Percentiles rank a stretch among this genome's conserved stretches.
Evolutionary conservation across 495 filamentous ascomycete genomes (phyloP).

Genomic region (Annulohypoxylon nitens): DNA sequence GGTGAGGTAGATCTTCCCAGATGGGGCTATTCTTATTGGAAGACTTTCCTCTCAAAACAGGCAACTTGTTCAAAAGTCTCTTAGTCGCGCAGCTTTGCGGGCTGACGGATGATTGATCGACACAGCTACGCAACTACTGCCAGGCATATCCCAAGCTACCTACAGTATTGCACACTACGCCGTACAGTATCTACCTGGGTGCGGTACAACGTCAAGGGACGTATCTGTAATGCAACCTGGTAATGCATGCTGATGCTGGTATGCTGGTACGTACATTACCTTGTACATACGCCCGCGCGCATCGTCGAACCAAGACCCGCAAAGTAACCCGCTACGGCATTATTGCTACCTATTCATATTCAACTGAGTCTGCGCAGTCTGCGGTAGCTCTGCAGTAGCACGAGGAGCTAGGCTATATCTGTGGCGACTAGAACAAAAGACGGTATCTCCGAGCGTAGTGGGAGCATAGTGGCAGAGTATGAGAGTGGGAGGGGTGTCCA

Average conservation of each 20-base stretch:
- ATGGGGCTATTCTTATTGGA: conserved; percentile 29
- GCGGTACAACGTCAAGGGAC: conserved; percentile 41
- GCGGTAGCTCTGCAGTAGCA: conserved; percentile 33
- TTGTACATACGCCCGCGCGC: conserved; percentile 6
- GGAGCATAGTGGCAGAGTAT: background rate
- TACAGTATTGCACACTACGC: background rate
- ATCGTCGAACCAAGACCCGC: conserved; percentile 24
- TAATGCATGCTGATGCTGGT: conserved; percentile 13
- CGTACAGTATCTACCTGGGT: conserved; percentile 3
- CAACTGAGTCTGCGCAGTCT: background rate
- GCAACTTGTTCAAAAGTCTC: conserved; percentile 13
- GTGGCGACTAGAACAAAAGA: conserved; percentile 36
- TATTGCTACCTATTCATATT: conserved; percentile 30
- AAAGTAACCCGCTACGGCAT: conserved; percentile 9
- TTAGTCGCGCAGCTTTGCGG: conserved; percentile 23
- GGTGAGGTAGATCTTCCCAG: conserved; percentile 32
- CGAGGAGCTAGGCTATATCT: conserved; percentile 30
- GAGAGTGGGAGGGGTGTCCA: conserved; percentile 19
- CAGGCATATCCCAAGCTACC: conserved; percentile 7
- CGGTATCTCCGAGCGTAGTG: conserved; percentile 42
- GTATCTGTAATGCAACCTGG: conserved; percentile 20
- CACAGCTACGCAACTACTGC: conserved; percentile 22
- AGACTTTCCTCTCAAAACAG: conserved; percentile 24
- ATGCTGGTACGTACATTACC: no score
- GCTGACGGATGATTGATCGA: conserved; percentile 38